phyloP scores from a whole-genome alignment of 139 green algal species.

The Coelastrella sp. region DNA sequence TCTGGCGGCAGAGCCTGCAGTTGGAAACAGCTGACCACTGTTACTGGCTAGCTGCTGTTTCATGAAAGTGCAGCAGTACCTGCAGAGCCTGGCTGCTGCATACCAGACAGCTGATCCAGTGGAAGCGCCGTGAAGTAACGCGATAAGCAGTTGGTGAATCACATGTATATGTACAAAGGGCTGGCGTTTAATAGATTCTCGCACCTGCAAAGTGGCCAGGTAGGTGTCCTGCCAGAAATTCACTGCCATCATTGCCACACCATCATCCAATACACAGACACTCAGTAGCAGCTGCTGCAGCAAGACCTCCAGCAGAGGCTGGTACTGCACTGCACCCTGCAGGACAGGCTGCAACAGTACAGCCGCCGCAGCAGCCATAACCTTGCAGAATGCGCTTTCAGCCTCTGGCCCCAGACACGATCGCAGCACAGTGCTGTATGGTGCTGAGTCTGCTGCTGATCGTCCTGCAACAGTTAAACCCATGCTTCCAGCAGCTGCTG shows the following conservation, averaged over 20 bases:
- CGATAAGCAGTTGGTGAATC: no score
- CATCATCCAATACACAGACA: conserved; percentile 51
- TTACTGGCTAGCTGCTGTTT: background rate
- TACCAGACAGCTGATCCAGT: background rate
- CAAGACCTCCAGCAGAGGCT: conserved; percentile 40
- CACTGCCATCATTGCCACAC: conserved; percentile 50
- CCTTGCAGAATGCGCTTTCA: conserved; percentile 34
- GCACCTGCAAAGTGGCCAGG: conserved; percentile 57
- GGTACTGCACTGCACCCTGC: conserved; percentile 1
- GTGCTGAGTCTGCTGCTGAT: background rate
- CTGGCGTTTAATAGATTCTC: background rate
- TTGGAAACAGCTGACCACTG: background rate
- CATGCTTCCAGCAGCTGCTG: background rate
- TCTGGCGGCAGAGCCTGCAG: conserved; percentile 16
- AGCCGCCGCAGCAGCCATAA: conserved; percentile 52
- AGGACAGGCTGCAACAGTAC: conserved; percentile 54
- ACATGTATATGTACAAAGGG: no score
- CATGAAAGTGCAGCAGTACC: background rate
- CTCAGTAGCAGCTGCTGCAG: conserved; percentile 59
- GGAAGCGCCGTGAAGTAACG: no score
- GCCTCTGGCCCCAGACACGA: background rate
- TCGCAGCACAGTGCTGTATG: background rate
- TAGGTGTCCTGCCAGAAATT: conserved; percentile 65
- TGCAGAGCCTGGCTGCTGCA: background rate
- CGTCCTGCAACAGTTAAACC: background rate